A percentile compares a stretch with the other conserved stretches of the same genome.
Evolutionary conservation across 352 stramenopile genomes (phyloP).

Genomic region (Globisporangium megalacanthum): DNA sequence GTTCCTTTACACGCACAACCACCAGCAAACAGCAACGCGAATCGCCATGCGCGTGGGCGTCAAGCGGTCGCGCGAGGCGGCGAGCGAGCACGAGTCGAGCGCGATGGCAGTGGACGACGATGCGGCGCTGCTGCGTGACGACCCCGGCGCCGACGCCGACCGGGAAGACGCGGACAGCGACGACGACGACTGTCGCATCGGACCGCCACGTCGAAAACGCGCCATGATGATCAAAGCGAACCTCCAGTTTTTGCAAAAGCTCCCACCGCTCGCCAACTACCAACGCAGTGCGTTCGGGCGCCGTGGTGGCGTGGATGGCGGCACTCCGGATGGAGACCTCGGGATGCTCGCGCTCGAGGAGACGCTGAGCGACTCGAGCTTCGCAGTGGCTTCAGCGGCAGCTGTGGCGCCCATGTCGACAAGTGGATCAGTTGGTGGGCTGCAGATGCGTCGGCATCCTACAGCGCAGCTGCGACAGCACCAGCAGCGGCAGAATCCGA

Average conservation of each 20-base stretch:
- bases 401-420: constrained; percentile 27
- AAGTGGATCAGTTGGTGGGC: constrained; percentile 1
- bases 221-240: constrained; percentile 48
- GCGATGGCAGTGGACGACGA: constrained; percentile 14
- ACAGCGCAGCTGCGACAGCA: neutral
- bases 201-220: constrained; percentile 38
- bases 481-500: neutral
- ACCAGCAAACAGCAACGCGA: neutral
- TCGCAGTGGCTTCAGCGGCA: constrained; percentile 30
- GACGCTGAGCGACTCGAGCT: constrained; percentile 65
- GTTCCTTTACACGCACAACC: neutral
- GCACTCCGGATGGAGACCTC: constrained; percentile 21
- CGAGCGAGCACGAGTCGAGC: neutral
- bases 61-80: constrained; percentile 16
- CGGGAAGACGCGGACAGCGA: constrained; percentile 17
- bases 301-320: constrained; percentile 59
- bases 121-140: neutral
- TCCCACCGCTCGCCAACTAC: constrained; percentile 53
- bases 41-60: constrained; percentile 13
- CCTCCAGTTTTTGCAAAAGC: constrained; percentile 63
- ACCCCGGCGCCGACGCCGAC: constrained; percentile 9
- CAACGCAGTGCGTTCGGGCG: constrained; percentile 52
- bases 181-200: constrained; percentile 11
- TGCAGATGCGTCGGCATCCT: neutral
- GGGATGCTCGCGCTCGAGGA: constrained; percentile 63